Evolutionary conservation across 345 rosid species (phyloP).

Genomic region (Camelina laxa): DNA sequence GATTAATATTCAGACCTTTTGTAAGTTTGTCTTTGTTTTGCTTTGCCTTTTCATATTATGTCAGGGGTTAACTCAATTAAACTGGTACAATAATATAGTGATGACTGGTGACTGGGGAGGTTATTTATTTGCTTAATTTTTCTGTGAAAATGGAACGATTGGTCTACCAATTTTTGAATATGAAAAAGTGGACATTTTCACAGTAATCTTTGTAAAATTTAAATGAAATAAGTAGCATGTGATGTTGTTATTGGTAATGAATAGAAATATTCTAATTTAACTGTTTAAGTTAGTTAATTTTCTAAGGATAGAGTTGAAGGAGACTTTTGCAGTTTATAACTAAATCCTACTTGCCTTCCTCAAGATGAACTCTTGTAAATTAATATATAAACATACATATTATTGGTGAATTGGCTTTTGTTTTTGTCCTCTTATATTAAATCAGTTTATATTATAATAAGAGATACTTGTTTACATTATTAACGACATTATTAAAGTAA

Average conservation of each 20-base stretch:
- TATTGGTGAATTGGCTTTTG: constrained; percentile 23
- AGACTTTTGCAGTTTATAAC: constrained; percentile 34
- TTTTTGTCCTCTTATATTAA: not conserved
- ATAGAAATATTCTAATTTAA: constrained; percentile 27
- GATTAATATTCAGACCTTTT: not conserved
- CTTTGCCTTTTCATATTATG: constrained; percentile 18
- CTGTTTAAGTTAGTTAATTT: constrained; percentile 21
- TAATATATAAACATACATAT: not conserved
- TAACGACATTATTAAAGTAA: not conserved
- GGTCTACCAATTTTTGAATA: not conserved
- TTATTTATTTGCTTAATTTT: not conserved
- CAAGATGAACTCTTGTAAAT: constrained; percentile 31
- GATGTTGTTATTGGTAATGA: constrained; percentile 20
- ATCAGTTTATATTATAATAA: not conserved
- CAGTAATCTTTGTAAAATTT: not conserved
- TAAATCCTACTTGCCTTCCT: constrained; percentile 38
- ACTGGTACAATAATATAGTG: not conserved
- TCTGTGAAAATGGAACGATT: not conserved
- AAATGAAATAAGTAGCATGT: not conserved
- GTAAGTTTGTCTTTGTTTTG: not conserved
- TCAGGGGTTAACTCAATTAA: not conserved
- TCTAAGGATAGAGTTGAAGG: constrained; percentile 15
- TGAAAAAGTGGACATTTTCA: constrained; percentile 15
- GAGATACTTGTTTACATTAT: not conserved
- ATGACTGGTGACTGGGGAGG: not conserved